Percentiles rank a stretch among this genome's conserved stretches.
Evolutionary conservation across 2,329 filamentous ascomycete species (phyloP).

Genomic region (Ophiostoma perfectum): DNA sequence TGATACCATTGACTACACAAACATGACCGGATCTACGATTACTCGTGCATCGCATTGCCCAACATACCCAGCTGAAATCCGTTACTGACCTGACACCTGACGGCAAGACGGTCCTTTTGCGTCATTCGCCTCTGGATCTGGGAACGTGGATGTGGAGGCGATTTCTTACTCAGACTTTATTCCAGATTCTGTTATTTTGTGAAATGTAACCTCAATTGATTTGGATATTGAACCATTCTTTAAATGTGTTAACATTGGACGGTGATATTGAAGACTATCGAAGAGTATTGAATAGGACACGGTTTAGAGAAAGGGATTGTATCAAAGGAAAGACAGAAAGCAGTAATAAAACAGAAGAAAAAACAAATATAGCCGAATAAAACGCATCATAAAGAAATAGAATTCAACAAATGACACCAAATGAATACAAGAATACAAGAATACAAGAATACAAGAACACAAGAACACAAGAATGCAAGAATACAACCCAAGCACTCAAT

Average conservation of each 20-base stretch:
- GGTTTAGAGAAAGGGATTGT: background rate
- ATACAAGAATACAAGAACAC: background rate
- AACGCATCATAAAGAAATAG: background rate
- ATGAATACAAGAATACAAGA: background rate
- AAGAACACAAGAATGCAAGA: background rate
- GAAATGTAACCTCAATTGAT: too few relatives aligned
- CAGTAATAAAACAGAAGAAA: background rate
- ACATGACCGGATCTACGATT: too few relatives aligned
- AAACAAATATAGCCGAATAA: background rate
- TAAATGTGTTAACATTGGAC: too few relatives aligned
- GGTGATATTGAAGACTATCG: too few relatives aligned
- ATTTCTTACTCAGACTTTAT: background rate
- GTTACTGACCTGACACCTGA: background rate
- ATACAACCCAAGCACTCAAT: background rate
- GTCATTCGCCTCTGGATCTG: background rate
- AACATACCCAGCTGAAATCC: background rate
- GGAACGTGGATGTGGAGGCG: background rate
- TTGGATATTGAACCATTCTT: too few relatives aligned
- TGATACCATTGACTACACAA: too few relatives aligned
- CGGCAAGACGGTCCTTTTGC: conserved; percentile 10
- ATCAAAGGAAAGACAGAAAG: background rate
- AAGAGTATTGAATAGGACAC: too few relatives aligned
- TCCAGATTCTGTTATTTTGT: background rate
- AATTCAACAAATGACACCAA: background rate
- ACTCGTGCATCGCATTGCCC: background rate